Evolutionary conservation across 1,284 basidiomycete genomes (phyloP).

Genomic region (Leccinum angustisporum): DNA sequence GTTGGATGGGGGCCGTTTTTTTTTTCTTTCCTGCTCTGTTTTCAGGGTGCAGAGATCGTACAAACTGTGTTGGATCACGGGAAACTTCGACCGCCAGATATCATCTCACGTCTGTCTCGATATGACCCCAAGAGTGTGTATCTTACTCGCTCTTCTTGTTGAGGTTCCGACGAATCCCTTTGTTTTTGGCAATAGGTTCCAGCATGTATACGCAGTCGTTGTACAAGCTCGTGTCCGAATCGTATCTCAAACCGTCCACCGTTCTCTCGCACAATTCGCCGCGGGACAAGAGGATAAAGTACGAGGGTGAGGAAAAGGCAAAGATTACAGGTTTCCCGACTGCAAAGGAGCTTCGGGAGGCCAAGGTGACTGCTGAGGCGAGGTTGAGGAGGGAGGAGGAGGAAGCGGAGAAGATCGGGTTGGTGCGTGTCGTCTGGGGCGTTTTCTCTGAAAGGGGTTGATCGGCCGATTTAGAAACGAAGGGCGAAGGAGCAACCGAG

Average conservation of each 20-base stretch:
- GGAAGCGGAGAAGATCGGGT: slow-evolving; percentile 66
- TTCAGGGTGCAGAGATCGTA: slow-evolving; percentile 72
- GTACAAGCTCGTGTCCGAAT: slow-evolving; percentile 61
- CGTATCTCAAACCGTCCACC: slow-evolving; percentile 74
- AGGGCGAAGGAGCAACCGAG: slow-evolving; percentile 51
- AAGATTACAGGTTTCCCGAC: slow-evolving; percentile 74
- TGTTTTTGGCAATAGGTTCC: slow-evolving; percentile 40
- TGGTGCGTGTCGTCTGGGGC: slow-evolving; percentile 48
- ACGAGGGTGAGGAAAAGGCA: slow-evolving; percentile 70
- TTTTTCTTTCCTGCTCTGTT: not conserved
- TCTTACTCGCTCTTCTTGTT: not conserved
- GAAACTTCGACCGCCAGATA: slow-evolving; percentile 77
- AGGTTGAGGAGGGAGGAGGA: slow-evolving; percentile 68
- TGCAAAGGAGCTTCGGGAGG: slow-evolving; percentile 69
- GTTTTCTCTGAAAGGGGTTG: not conserved
- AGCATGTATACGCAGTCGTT: slow-evolving; percentile 57
- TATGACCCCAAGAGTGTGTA: slow-evolving; percentile 59
- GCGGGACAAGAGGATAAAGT: slow-evolving; percentile 70
- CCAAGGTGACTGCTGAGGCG: slow-evolving; percentile 60
- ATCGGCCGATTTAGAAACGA: slow-evolving; percentile 50
- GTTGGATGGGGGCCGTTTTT: not conserved
- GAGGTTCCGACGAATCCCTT: not conserved
- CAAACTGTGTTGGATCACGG: slow-evolving; percentile 81
- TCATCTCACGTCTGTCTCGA: slow-evolving; percentile 55
- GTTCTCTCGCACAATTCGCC: slow-evolving; percentile 71